Base-by-base conservation (phyloP, 139 green algal genomes). In the Tetradesmus obliquus region DNA sequence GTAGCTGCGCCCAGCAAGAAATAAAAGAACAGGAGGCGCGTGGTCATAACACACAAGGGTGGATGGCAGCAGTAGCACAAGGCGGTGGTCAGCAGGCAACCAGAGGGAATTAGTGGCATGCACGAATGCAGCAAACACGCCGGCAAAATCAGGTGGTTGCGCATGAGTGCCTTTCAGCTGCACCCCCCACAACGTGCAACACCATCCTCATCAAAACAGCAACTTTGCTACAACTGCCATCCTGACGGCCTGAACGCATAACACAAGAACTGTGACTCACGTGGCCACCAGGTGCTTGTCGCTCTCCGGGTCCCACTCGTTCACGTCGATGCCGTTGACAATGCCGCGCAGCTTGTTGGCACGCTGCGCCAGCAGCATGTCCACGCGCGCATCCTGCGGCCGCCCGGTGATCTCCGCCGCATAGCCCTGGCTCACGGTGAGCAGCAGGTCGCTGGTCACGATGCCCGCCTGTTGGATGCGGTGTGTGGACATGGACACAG, bases 251-350 rank as follows among this genome's bases (percentile, higher is more conserved):
- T 24, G 72, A 9, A 24, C 19, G 72, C 72, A 32, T 45, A 45
- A 45, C 32, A 45, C 32, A 81, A 81, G 20, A 9, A 81, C 19
- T 13, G 17, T 32, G 24, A 76, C 89, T 32, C 58, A 92, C 76
- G 90, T 91, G 0, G 92, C 81, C 0, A 86, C 85, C 3, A 97
- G 94, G 93, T 97, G 92, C n/a, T 93, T 82, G 88, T 98, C 96
- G 1, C 91, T 95, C 3, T 81, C 84, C 20, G 97, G 97, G 87
- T 98, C 94, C 96, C 96, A 97, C 88, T 97, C 95, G 0, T 82
- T 80, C 24, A 93, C 88, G 93, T 99, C 97, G 20, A 99, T 97
- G 69, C 97, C 97, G 91, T 99, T 99, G n/a, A 96, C 93, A 90
- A 98, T 97, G 58, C 97, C 97, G 13, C 94, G 91, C 86, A 98